phyloP scores from a whole-genome alignment of 2,329 filamentous ascomycete genomes.

The Tetracladium maxilliforme region DNA sequence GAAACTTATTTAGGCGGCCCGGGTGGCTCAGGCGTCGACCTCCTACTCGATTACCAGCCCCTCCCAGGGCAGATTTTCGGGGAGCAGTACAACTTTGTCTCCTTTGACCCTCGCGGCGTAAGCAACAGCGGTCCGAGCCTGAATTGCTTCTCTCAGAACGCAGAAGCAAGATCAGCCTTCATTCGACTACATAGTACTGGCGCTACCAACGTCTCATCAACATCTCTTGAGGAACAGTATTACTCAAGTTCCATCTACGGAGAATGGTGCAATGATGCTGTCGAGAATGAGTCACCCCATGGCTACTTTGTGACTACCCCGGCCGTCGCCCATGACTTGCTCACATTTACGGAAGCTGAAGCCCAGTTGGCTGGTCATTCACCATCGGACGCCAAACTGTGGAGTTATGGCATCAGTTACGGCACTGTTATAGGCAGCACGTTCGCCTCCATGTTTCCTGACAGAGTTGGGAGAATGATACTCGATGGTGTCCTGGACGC shows the following conservation, averaged over 20 bases:
- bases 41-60: constrained; percentile 12
- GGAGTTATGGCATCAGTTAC: constrained; percentile 32
- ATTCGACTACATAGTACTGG: too few species aligned
- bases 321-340: constrained; percentile 13
- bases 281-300: too few species aligned
- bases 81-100: constrained; percentile 24
- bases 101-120: constrained; percentile 30
- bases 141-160: constrained; percentile 15
- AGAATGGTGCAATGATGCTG: too few species aligned
- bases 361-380: constrained; percentile 8
- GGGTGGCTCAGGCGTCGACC: constrained; percentile 22
- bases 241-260: too few species aligned
- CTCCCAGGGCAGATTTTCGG: constrained; percentile 21
- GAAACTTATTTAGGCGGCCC: too few species aligned
- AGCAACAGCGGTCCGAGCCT: constrained; percentile 9
- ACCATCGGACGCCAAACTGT: constrained; percentile 16
- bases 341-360: constrained; percentile 15
- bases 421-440: constrained; percentile 21
- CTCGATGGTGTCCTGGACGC: constrained; percentile 2
- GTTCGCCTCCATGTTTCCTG: constrained; percentile 22
- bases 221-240: too few species aligned
- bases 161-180: constrained; percentile 13
- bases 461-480: constrained; percentile 19
- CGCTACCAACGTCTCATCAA: too few species aligned
- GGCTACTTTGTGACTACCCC: too few species aligned